Conservation (phyloP, 345 rosid genomes). For the Arabidopsis suecica region DNA sequence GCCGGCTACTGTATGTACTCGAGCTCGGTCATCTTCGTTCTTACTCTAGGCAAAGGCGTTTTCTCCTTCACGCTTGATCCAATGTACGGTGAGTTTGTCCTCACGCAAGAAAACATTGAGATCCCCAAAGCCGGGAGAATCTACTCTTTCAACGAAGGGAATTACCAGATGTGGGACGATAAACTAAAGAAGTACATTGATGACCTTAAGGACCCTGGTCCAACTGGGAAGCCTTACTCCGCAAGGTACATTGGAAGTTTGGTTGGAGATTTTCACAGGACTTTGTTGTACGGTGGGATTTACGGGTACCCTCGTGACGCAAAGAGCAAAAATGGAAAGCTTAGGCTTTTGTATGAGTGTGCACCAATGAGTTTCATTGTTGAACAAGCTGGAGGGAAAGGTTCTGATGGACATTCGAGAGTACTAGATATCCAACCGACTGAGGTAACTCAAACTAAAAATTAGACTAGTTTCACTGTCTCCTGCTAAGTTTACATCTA, state of each 20-base stretch:
- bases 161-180: conserved; percentile 91
- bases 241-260: conserved; percentile 94
- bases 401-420: conserved; percentile 87
- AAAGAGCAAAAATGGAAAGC: conserved; percentile 93
- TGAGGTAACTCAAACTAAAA: conserved; percentile 54
- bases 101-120: conserved; percentile 84
- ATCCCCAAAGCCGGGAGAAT: conserved; percentile 87
- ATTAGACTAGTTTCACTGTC: not conserved
- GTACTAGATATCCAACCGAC: conserved; percentile 78
- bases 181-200: conserved; percentile 93
- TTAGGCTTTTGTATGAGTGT: conserved; percentile 89
- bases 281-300: conserved; percentile 86
- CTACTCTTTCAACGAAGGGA: conserved; percentile 92
- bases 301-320: conserved; percentile 94
- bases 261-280: conserved; percentile 94
- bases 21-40: conserved; percentile 87
- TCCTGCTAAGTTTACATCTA: not conserved
- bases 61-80: conserved; percentile 87
- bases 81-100: conserved; percentile 92
- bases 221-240: conserved; percentile 85
- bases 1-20: conserved; percentile 99
- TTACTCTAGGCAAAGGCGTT: conserved; percentile 83
- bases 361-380: conserved; percentile 98
- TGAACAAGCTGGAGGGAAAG: conserved; percentile 99
- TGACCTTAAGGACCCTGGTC: conserved; percentile 90